Evolutionary conservation across 1,139 yeast genomes (phyloP).

Genomic region (Suhomyces bribrorum): DNA sequence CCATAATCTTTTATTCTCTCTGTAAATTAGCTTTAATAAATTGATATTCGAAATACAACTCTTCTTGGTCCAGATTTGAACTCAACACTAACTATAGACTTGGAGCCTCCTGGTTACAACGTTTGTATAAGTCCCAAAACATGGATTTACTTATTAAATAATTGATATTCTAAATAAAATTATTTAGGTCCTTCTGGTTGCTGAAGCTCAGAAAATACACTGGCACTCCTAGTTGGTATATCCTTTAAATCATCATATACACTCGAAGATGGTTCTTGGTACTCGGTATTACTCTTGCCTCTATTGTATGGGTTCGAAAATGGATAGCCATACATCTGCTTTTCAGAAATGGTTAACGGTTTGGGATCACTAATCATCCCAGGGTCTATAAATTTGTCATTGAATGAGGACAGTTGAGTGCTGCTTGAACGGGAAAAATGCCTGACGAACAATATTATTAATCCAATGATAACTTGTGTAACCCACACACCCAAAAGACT

Average conservation of each 20-base stretch:
- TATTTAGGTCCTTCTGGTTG: no score
- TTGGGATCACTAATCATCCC: constrained; percentile 31
- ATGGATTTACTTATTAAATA: no score
- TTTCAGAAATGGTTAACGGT: constrained; percentile 31
- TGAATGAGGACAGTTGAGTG: background rate
- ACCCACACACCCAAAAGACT: constrained; percentile 51
- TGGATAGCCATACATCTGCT: constrained; percentile 34
- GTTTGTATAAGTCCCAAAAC: no score
- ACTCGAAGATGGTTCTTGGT: background rate
- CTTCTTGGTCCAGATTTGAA: no score
- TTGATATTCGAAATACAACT: background rate
- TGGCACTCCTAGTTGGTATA: no score
- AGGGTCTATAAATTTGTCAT: constrained; percentile 5
- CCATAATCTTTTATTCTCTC: background rate
- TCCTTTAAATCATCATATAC: no score
- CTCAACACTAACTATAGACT: no score
- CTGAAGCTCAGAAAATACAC: no score
- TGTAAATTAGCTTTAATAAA: background rate
- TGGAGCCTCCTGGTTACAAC: no score
- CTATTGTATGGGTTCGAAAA: constrained; percentile 21
- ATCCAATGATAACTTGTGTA: constrained; percentile 44
- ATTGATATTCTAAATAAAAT: no score
- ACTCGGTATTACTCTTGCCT: background rate
- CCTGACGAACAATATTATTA: constrained; percentile 17
- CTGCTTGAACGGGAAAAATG: background rate